A percentile compares a stretch with the other conserved stretches of the same genome.
Conservation (phyloP, 495 filamentous ascomycete species). For the Penicillium riverlandense region DNA sequence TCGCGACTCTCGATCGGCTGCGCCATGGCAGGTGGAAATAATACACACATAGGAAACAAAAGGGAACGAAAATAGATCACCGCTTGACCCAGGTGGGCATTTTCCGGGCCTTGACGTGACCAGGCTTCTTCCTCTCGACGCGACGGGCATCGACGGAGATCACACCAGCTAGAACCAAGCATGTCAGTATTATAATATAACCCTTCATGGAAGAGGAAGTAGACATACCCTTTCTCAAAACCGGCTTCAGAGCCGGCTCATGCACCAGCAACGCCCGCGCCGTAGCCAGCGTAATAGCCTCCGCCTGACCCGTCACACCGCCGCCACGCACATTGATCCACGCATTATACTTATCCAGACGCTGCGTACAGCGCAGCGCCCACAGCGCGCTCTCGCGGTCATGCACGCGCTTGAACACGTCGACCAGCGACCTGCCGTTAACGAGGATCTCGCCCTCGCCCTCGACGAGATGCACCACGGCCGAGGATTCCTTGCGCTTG, state of each 20-base stretch:
- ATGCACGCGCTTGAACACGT: slow-evolving; percentile 79
- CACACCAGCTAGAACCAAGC: slow-evolving; percentile 62
- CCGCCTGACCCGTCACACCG: slow-evolving; percentile 90
- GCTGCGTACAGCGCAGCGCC: slow-evolving; percentile 74
- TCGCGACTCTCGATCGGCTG: slow-evolving; percentile 5
- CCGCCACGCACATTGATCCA: slow-evolving; percentile 80
- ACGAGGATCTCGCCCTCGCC: slow-evolving; percentile 83
- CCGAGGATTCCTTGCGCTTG: slow-evolving; percentile 76
- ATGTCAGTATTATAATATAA: slow-evolving; percentile 14
- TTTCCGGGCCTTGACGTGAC: slow-evolving; percentile 92
- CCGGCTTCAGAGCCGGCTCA: slow-evolving; percentile 82
- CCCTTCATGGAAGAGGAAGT: background rate
- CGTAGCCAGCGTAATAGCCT: slow-evolving; percentile 89
- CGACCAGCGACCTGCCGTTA: slow-evolving; percentile 75
- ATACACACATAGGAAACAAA: slow-evolving; percentile 20
- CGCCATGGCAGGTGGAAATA: slow-evolving; percentile 16
- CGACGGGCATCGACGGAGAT: slow-evolving; percentile 85
- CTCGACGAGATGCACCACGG: slow-evolving; percentile 81
- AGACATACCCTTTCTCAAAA: slow-evolving; percentile 75
- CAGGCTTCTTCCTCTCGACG: slow-evolving; percentile 98
- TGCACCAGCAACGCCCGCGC: slow-evolving; percentile 82
- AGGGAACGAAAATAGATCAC: slow-evolving; percentile 18
- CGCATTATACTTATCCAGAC: slow-evolving; percentile 94
- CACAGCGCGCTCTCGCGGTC: slow-evolving; percentile 93
- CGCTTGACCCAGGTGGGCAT: slow-evolving; percentile 96